These are phyloP conservation scores for Leccinum solheimii DNA, from an alignment of 1,284 basidiomycete genomes.

Conservation along the genomic window DNA sequence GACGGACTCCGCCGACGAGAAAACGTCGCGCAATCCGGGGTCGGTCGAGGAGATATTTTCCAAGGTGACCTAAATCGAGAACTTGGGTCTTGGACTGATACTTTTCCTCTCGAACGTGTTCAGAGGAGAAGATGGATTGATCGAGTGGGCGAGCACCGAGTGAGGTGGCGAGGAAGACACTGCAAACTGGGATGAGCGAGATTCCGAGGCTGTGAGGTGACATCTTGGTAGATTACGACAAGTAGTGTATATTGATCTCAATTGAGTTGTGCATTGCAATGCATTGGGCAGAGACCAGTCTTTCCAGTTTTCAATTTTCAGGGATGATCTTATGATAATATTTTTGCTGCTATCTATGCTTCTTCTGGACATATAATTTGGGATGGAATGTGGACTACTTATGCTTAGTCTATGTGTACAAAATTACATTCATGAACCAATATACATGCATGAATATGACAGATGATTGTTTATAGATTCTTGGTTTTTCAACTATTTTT, in stretches of 20 bases:
- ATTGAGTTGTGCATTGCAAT: neutral
- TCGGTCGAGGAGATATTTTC: constrained; percentile 74
- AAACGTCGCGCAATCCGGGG: constrained; percentile 51
- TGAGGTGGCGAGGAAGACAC: constrained; percentile 63
- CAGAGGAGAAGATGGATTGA: constrained; percentile 45
- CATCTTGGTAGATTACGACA: neutral
- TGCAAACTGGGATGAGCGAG: constrained; percentile 61
- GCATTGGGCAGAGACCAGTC: too few relatives aligned
- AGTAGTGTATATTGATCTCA: neutral
- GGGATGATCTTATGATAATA: too few relatives aligned
- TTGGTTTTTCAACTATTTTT: too few relatives aligned
- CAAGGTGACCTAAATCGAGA: constrained; percentile 60
- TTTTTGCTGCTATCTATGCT: too few relatives aligned
- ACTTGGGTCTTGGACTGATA: constrained; percentile 65
- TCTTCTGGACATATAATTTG: too few relatives aligned
- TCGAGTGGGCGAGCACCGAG: constrained; percentile 55
- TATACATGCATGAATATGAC: too few relatives aligned
- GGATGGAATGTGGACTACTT: too few relatives aligned
- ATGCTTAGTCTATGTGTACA: too few relatives aligned
- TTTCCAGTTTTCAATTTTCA: too few relatives aligned
- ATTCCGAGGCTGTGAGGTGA: constrained; percentile 41
- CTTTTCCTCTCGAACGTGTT: constrained; percentile 64
- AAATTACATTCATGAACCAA: too few relatives aligned
- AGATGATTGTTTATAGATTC: too few relatives aligned
- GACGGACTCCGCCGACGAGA: constrained; percentile 37